phyloP scores from a whole-genome alignment of 306 rosid species.

The Begonia peltatifolia region DNA sequence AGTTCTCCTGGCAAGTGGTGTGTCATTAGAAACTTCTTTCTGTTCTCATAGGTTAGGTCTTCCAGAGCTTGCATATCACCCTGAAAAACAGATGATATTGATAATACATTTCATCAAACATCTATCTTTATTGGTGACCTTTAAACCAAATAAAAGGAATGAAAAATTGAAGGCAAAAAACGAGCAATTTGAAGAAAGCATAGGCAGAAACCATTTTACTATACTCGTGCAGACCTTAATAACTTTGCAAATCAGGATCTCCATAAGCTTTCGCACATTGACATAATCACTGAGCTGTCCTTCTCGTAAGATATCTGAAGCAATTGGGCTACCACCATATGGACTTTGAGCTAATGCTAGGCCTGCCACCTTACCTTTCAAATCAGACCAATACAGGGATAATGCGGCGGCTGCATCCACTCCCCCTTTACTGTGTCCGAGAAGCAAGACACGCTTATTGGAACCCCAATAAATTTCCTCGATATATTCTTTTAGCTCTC shows the following conservation, averaged over 20 bases:
- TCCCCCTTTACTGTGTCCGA: constrained; percentile 99
- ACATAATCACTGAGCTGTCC: constrained; percentile 98
- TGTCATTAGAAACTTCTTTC: constrained; percentile 58
- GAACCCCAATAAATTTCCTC: constrained; percentile 99
- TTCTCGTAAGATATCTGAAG: constrained; percentile 88
- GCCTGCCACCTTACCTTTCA: constrained; percentile 95
- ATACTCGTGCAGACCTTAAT: constrained; percentile 42
- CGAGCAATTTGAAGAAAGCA: too few species aligned
- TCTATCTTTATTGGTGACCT: too few species aligned
- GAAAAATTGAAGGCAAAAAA: too few species aligned
- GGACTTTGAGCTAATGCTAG: constrained; percentile 90
- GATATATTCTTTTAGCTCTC: constrained; percentile 80
- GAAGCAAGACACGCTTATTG: constrained; percentile 72
- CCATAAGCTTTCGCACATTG: constrained; percentile 76
- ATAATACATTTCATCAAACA: too few species aligned
- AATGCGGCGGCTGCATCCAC: constrained; percentile 98
- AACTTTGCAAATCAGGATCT: constrained; percentile 75
- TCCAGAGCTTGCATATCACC: constrained; percentile 95
- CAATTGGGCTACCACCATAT: constrained; percentile 96
- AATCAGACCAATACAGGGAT: constrained; percentile 87
- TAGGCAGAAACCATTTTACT: neutral
- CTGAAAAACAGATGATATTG: constrained; percentile 19
- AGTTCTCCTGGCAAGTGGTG: constrained; percentile 70
- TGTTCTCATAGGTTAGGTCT: constrained; percentile 83
- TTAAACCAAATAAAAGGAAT: too few species aligned